A percentile compares a stretch with the other conserved stretches of the same genome.
Evolutionary conservation across 2,329 filamentous ascomycete species (phyloP).

Genomic region (Davidsoniella australis): DNA sequence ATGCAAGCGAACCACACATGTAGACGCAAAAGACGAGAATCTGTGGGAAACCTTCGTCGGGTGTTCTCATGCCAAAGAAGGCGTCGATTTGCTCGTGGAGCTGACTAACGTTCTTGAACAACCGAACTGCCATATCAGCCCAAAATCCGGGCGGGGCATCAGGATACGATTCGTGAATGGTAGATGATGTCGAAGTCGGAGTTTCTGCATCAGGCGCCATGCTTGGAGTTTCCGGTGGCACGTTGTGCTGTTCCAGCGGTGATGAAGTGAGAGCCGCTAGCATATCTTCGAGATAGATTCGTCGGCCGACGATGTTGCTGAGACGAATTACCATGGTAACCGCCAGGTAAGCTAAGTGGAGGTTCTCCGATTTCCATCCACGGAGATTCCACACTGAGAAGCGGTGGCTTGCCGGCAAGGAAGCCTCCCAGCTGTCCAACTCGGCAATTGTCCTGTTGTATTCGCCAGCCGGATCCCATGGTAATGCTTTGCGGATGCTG

Average conservation of each 20-base stretch:
- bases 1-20: slow-evolving; percentile 23
- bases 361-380: slow-evolving; percentile 19
- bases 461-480: slow-evolving; percentile 17
- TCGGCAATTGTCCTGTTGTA: slow-evolving; percentile 15
- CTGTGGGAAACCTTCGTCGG: slow-evolving; percentile 20
- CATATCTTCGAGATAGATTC: slow-evolving; percentile 21
- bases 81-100: slow-evolving; percentile 23
- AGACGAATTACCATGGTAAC: slow-evolving; percentile 21
- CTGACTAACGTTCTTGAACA: slow-evolving; percentile 21
- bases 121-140: slow-evolving; percentile 17
- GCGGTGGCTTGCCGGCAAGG: slow-evolving; percentile 18
- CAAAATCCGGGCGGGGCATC: slow-evolving; percentile 17
- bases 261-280: slow-evolving; percentile 12
- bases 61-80: slow-evolving; percentile 17
- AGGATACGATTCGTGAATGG: slow-evolving; percentile 6
- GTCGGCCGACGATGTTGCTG: slow-evolving; percentile 21
- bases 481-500: slow-evolving; percentile 5
- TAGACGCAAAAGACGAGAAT: slow-evolving; percentile 25
- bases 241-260: slow-evolving; percentile 1
- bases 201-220: slow-evolving; percentile 6
- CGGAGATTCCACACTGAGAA: slow-evolving; percentile 23
- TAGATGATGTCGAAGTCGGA: slow-evolving; percentile 1
- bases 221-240: slow-evolving; percentile 9
- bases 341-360: slow-evolving; percentile 22
- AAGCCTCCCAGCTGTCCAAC: slow-evolving; percentile 18